These are phyloP conservation scores for Cercophora samala DNA, from an alignment of 495 filamentous ascomycete genomes.

Conservation along the genomic window DNA sequence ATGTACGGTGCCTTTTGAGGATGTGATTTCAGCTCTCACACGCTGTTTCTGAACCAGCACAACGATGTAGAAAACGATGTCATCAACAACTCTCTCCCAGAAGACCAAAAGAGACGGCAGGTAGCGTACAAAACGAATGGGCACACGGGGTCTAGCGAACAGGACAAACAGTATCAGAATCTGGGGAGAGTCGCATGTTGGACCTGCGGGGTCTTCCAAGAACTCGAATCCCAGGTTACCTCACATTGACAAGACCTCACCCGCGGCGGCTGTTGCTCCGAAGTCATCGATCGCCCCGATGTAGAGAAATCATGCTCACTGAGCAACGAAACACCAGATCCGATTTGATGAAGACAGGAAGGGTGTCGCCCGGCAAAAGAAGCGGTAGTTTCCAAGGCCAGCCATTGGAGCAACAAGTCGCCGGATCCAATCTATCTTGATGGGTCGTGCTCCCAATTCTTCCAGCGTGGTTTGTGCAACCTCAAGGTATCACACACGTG, in stretches of 20 bases:
- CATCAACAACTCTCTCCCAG: conserved; percentile 1
- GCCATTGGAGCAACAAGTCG: background rate
- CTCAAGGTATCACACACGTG: background rate
- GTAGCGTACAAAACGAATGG: background rate
- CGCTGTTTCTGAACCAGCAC: background rate
- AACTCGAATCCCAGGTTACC: background rate
- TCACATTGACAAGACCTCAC: background rate
- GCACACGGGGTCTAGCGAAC: background rate
- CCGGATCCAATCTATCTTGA: background rate
- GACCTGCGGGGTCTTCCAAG: background rate
- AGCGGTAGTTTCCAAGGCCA: background rate
- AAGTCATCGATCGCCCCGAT: background rate
- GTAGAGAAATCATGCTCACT: background rate
- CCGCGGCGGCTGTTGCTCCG: background rate
- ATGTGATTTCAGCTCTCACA: no score
- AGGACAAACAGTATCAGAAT: background rate
- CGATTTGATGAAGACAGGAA: background rate
- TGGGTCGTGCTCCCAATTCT: background rate
- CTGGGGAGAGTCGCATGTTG: background rate
- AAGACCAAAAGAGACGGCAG: background rate
- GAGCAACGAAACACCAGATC: background rate
- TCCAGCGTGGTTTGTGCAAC: background rate
- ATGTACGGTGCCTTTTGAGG: background rate
- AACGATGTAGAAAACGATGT: conserved; percentile 5
- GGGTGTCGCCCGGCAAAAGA: background rate